These are phyloP conservation scores for Aspergillus sclerotioniger DNA, from an alignment of 495 filamentous ascomycete species.

Conservation along the genomic window DNA sequence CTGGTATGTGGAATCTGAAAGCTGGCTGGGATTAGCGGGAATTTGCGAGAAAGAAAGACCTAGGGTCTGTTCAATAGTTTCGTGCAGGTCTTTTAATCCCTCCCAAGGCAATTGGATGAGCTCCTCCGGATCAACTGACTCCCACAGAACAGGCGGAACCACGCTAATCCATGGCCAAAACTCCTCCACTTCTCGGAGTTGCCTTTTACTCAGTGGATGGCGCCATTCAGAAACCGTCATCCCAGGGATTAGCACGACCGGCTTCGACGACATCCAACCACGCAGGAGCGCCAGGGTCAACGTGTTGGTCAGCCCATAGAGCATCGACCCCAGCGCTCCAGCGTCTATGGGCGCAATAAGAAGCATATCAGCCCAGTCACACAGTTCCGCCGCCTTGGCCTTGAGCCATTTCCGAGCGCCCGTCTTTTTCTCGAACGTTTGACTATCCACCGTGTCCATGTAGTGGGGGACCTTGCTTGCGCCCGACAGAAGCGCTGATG, in stretches of 20 bases:
- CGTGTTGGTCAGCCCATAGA: constrained; percentile 72
- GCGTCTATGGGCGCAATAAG: constrained; percentile 82
- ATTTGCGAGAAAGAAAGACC: constrained; percentile 22
- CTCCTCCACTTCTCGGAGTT: constrained; percentile 72
- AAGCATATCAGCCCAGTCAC: constrained; percentile 84
- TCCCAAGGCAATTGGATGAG: constrained; percentile 59
- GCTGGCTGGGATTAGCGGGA: neutral
- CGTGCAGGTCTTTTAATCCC: constrained; percentile 61
- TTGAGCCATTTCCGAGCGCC: constrained; percentile 46
- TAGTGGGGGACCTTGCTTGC: constrained; percentile 47
- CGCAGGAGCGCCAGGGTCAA: constrained; percentile 71
- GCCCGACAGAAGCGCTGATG: constrained; percentile 42
- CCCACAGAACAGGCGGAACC: constrained; percentile 69
- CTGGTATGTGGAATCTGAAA: constrained; percentile 6
- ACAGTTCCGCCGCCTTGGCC: constrained; percentile 65
- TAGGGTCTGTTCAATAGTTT: constrained; percentile 59
- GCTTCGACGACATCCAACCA: constrained; percentile 80
- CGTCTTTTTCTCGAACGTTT: constrained; percentile 47
- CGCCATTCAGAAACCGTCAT: constrained; percentile 85
- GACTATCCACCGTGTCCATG: constrained; percentile 47
- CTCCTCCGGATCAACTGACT: constrained; percentile 55
- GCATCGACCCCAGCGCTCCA: constrained; percentile 77
- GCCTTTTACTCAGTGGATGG: constrained; percentile 78
- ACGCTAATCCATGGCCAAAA: constrained; percentile 83
- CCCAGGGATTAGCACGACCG: constrained; percentile 75